Base-by-base conservation (phyloP, 805 yeast genomes). In the Ogataea pignaliae region DNA sequence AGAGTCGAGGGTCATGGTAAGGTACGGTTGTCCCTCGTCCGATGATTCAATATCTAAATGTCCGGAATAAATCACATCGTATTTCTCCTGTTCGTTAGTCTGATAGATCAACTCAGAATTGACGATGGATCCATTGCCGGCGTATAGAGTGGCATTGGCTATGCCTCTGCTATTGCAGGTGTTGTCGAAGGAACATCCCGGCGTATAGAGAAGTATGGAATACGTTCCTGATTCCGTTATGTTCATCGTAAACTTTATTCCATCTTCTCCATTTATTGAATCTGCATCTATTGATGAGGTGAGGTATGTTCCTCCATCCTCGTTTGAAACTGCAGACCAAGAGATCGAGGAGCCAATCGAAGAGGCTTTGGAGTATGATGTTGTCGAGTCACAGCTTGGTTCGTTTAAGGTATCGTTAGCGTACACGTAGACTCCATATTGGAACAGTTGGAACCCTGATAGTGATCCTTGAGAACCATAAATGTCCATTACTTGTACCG, bases 31-130 rank as follows among this genome's bases (percentile, higher is more conserved):
- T 5, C 34, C 10, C 8, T 72, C 54, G 32, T 72, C 64, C 1
- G 41, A 50, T 29, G 47, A 51, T n/a, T 68, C 57, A 1, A 77
- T 75, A 17, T 77, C 72, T 39, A 90, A 60, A 46, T 77, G 78
- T 1, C 98, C 99, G 36, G 74, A 68, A 60, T 67, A 91, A 8
- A 93, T 58, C 15, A 74, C 70, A 62, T 93, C 98, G 60, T 88
- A 91, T 61, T 93, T 93, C 39, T 82, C 75, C 44, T 79, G 75
- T 31, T 78, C 70, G 61, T 93, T 93, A 39, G 88, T 88, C 65
- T 93, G 98, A 60, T 79, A 88, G 17, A 91, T 69, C 35, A 73
- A 51, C 2, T 66, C 52, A 1, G 78, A 55, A 2, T 73, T 55
- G 3, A 81, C 54, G 1, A 73, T 44, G 0, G 60, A 55, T 17